Conservation (phyloP, 805 yeast genomes). For the Ogataea nitratoaversa region DNA sequence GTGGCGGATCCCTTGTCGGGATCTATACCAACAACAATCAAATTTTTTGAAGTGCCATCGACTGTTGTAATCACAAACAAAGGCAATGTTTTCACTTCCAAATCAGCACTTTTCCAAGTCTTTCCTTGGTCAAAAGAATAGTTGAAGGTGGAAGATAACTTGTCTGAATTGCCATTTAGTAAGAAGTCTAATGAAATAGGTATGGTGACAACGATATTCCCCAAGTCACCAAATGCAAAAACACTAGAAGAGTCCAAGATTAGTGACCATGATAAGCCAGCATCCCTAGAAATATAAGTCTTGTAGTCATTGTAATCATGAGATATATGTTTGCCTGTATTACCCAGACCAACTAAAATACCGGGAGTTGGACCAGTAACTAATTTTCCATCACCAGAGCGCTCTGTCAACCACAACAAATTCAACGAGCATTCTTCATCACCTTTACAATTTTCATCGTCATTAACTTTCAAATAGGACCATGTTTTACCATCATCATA, state of each 20-base stretch:
- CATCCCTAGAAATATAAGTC: conserved; percentile 70
- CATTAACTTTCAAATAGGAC: conserved; percentile 42
- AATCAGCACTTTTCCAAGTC: conserved; percentile 51
- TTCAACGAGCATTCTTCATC: conserved; percentile 49
- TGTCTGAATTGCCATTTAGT: conserved; percentile 31
- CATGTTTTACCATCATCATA: conserved; percentile 53
- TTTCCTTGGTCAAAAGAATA: conserved; percentile 74
- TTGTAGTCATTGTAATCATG: conserved; percentile 11
- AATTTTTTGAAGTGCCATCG: conserved; percentile 65
- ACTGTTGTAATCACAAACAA: conserved; percentile 39
- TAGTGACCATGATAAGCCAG: conserved; percentile 68
- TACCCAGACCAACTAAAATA: conserved; percentile 64
- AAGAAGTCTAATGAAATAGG: conserved; percentile 31
- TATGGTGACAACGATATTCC: conserved; percentile 65
- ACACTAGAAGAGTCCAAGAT: conserved; percentile 49
- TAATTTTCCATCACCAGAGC: conserved; percentile 39
- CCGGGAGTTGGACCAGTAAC: conserved; percentile 55
- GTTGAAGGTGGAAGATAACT: conserved; percentile 18
- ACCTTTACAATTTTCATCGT: conserved; percentile 41
- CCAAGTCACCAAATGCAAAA: conserved; percentile 71
- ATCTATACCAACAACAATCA: conserved; percentile 47
- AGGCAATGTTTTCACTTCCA: conserved; percentile 36
- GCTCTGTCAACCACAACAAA: conserved; percentile 29
- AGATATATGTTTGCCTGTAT: conserved; percentile 61
- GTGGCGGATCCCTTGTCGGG: conserved; percentile 14